A percentile compares a stretch with the other conserved stretches of the same genome.
Evolutionary conservation across 805 yeast genomes (phyloP).

Genomic region (Pichia nanzhaoensis): DNA sequence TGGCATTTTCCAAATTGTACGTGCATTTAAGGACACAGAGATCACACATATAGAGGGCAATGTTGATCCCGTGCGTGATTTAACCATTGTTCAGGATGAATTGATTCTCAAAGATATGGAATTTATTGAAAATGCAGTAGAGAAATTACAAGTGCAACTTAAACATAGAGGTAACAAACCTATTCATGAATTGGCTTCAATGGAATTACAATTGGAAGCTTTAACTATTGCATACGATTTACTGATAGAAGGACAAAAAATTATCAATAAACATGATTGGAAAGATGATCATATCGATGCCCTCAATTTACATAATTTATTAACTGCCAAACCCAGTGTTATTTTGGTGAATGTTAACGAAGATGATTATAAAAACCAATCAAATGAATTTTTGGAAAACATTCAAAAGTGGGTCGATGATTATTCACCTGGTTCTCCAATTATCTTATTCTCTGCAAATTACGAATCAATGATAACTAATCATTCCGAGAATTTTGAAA

Average conservation of each 20-base stretch:
- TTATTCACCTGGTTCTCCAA: slow-evolving; percentile 68
- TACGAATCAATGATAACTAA: slow-evolving; percentile 25
- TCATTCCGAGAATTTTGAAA: slow-evolving; percentile 27
- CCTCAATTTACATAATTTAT: slow-evolving; percentile 76
- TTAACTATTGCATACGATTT: slow-evolving; percentile 67
- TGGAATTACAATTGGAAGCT: slow-evolving; percentile 81
- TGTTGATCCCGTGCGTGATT: slow-evolving; percentile 59
- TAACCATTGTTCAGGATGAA: slow-evolving; percentile 59
- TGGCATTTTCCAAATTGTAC: slow-evolving; percentile 62
- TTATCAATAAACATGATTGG: slow-evolving; percentile 79
- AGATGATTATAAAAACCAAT: slow-evolving; percentile 78
- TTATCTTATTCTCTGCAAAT: slow-evolving; percentile 30
- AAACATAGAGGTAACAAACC: slow-evolving; percentile 80
- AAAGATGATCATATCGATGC: slow-evolving; percentile 83
- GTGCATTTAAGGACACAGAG: slow-evolving; percentile 58
- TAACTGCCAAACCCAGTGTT: slow-evolving; percentile 94
- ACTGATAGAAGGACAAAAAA: slow-evolving; percentile 80
- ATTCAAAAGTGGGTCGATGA: slow-evolving; percentile 89
- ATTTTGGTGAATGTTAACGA: slow-evolving; percentile 87
- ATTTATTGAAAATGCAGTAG: slow-evolving; percentile 57
- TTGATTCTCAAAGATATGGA: slow-evolving; percentile 62
- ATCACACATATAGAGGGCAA: slow-evolving; percentile 60
- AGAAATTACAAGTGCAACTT: slow-evolving; percentile 62
- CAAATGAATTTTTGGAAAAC: slow-evolving; percentile 75
- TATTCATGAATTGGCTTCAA: slow-evolving; percentile 48